Evolutionary conservation across 148 eudicot species (phyloP).

Genomic region (Camellia granthamiana): DNA sequence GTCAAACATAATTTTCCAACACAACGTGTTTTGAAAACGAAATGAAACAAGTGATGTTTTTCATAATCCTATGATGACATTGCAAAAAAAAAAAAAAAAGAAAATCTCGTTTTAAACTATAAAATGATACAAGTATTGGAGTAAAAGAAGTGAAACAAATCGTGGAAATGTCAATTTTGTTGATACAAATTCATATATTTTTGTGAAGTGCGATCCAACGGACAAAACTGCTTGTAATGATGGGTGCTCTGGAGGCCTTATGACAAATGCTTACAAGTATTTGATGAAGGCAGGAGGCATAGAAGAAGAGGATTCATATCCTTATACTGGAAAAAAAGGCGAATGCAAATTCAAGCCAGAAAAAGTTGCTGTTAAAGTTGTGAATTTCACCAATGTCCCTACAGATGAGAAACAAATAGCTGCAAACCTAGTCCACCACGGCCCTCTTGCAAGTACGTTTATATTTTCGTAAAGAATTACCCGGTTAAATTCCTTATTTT

Average conservation of each 20-base stretch:
- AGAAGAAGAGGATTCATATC: slow-evolving; percentile 60
- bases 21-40: too few species aligned
- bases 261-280: slow-evolving; percentile 87
- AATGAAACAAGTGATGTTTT: too few species aligned
- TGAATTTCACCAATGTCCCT: slow-evolving; percentile 67
- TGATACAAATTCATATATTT: not conserved
- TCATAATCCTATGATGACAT: not conserved
- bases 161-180: not conserved
- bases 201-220: slow-evolving; percentile 52
- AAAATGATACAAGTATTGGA: too few species aligned
- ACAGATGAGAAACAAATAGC: slow-evolving; percentile 80
- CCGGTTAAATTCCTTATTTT: not conserved
- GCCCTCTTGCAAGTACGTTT: slow-evolving; percentile 80
- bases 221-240: slow-evolving; percentile 57
- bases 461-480: not conserved
- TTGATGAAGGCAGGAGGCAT: slow-evolving; percentile 78
- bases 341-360: slow-evolving; percentile 53
- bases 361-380: slow-evolving; percentile 54
- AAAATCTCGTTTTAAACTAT: too few species aligned
- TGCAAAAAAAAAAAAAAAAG: too few species aligned
- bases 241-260: slow-evolving; percentile 83
- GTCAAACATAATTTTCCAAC: too few species aligned
- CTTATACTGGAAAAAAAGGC: slow-evolving; percentile 71
- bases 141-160: not conserved
- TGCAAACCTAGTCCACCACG: slow-evolving; percentile 62